These are phyloP conservation scores for Ophiocordyceps camponoti-leonardi DNA, from an alignment of 2,329 filamentous ascomycete species.

Conservation along the genomic window DNA sequence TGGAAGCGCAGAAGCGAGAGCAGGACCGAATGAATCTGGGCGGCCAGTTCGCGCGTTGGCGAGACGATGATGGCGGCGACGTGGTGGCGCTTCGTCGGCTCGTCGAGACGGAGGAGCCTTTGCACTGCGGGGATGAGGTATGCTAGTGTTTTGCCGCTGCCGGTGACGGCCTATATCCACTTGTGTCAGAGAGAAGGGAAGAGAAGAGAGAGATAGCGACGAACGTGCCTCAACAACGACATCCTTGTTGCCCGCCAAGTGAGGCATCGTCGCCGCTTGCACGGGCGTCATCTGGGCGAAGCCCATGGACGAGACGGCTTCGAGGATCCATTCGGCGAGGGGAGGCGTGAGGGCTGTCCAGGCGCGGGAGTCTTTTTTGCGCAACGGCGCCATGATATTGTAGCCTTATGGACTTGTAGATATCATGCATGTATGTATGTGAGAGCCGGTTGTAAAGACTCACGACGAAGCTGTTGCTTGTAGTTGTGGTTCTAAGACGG, in stretches of 20 bases:
- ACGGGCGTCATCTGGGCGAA: slow-evolving; percentile 83
- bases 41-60: slow-evolving; percentile 76
- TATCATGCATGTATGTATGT: too few species aligned
- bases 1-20: slow-evolving; percentile 69
- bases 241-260: slow-evolving; percentile 81
- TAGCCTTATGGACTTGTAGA: too few species aligned
- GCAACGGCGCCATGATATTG: slow-evolving; percentile 3
- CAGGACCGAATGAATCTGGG: slow-evolving; percentile 76
- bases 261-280: slow-evolving; percentile 78
- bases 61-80: slow-evolving; percentile 83
- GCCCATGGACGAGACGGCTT: slow-evolving; percentile 69
- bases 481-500: too few species aligned
- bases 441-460: too few species aligned
- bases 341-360: slow-evolving; percentile 22
- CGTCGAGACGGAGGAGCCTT: slow-evolving; percentile 61
- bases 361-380: slow-evolving; percentile 30
- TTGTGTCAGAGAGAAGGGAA: background rate
- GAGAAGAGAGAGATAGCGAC: too few species aligned
- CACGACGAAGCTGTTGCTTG: too few species aligned
- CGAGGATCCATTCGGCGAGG: slow-evolving; percentile 56
- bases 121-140: slow-evolving; percentile 76
- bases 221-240: slow-evolving; percentile 62
- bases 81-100: slow-evolving; percentile 77
- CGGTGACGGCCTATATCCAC: slow-evolving; percentile 53
- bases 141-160: slow-evolving; percentile 76